A percentile compares a stretch with the other conserved stretches of the same genome.
phyloP scores from a whole-genome alignment of 2,329 filamentous ascomycete species.

The Diaporthe vexans region DNA sequence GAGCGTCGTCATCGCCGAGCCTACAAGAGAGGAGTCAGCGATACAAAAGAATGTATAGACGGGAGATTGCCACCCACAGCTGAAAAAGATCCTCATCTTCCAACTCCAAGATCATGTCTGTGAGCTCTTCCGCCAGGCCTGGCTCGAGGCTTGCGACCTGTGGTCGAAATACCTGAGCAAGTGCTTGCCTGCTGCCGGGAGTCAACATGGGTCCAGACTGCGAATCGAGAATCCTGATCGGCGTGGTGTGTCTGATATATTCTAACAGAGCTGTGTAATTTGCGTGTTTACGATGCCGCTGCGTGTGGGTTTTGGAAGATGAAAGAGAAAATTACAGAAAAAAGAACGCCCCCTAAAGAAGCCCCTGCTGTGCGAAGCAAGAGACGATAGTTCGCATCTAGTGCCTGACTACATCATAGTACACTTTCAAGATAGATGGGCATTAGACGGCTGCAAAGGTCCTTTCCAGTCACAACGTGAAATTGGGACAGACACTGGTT shows the following conservation, averaged over 20 bases:
- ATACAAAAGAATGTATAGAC: neutral
- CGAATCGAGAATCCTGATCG: neutral
- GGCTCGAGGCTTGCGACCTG: neutral
- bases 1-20: neutral
- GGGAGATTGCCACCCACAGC: neutral
- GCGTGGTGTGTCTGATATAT: neutral
- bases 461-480: neutral
- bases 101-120: neutral
- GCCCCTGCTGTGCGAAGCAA: neutral
- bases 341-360: neutral
- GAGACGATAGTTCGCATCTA: neutral
- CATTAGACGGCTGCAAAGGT: too few relatives aligned
- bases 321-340: neutral
- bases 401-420: neutral
- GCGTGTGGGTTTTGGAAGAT: neutral
- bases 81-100: neutral
- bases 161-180: neutral
- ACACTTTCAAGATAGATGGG: too few relatives aligned
- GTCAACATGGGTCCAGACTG: neutral
- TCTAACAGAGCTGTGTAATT: neutral
- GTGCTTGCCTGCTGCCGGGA: neutral
- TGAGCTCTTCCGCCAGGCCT: neutral
- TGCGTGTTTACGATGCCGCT: too few relatives aligned
- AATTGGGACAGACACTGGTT: neutral
- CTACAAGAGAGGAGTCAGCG: neutral